Evolutionary conservation across 148 eudicot genomes (phyloP).

Genomic region (Amaranthus cruentus): DNA sequence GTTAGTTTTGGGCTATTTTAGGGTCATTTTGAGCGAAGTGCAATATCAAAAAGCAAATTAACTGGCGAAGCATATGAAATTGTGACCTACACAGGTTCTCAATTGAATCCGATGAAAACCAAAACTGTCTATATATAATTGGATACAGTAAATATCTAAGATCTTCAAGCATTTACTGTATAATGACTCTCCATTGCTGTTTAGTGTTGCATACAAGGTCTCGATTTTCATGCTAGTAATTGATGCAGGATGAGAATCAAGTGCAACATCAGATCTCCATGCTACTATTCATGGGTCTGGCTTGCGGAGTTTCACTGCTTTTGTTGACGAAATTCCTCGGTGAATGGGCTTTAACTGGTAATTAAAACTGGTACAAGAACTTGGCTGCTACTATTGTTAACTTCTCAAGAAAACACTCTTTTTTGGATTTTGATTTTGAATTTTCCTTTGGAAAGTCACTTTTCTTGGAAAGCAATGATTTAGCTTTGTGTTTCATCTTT

Average conservation of each 20-base stretch:
- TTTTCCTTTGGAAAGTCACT: not conserved
- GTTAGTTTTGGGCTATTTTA: too few species aligned
- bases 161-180: not conserved
- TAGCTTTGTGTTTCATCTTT: not conserved
- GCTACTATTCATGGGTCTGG: constrained; percentile 62
- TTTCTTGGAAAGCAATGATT: not conserved
- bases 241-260: constrained; percentile 65
- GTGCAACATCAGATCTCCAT: constrained; percentile 85
- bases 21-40: too few species aligned
- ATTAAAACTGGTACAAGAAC: constrained; percentile 29
- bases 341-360: constrained; percentile 70
- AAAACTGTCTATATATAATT: not conserved
- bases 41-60: too few species aligned
- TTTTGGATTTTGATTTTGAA: constrained; percentile 8
- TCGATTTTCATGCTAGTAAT: not conserved
- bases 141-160: not conserved
- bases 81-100: too few species aligned
- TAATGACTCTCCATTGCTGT: too few species aligned
- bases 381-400: constrained; percentile 15
- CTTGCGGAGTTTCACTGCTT: constrained; percentile 70
- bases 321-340: constrained; percentile 58
- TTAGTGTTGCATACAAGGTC: too few species aligned
- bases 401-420: not conserved
- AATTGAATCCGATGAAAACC: not conserved
- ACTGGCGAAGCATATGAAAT: too few species aligned